Conservation (phyloP, 352 stramenopile genomes). For the Phytopythium aichiense region DNA sequence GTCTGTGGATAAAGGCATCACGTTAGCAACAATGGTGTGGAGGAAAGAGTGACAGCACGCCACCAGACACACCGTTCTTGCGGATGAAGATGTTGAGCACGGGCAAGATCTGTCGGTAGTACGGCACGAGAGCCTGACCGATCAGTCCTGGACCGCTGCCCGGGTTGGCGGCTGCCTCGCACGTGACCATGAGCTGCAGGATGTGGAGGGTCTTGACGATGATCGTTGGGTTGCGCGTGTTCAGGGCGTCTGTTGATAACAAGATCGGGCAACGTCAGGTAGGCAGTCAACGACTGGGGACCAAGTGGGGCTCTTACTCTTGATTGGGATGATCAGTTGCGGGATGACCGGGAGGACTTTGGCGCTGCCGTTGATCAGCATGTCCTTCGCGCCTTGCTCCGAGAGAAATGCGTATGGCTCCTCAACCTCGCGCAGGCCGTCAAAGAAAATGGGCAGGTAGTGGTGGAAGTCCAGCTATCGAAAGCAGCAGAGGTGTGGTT, state of each 20-base stretch:
- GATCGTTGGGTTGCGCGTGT: constrained; percentile 92
- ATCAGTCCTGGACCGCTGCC: constrained; percentile 88
- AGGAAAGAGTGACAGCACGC: no score
- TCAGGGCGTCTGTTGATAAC: constrained; percentile 63
- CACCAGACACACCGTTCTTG: constrained; percentile 82
- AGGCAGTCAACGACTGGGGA: background rate
- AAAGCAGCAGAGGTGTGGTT: background rate
- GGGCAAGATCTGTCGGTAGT: constrained; percentile 97
- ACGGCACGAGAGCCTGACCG: constrained; percentile 95
- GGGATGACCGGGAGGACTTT: constrained; percentile 97
- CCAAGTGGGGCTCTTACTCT: constrained; percentile 59
- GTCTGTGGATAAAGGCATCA: constrained; percentile 33
- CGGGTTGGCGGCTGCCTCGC: constrained; percentile 77
- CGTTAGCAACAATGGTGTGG: background rate
- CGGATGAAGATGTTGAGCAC: constrained; percentile 97
- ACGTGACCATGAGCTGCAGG: constrained; percentile 94
- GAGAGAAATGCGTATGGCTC: constrained; percentile 96
- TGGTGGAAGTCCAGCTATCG: constrained; percentile 96
- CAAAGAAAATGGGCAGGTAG: constrained; percentile 98
- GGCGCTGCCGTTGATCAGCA: constrained; percentile 93
- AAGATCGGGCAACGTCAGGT: background rate
- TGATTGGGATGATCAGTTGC: constrained; percentile 98
- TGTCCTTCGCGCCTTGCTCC: constrained; percentile 96
- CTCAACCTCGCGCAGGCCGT: constrained; percentile 95
- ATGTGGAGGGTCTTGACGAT: constrained; percentile 98